A percentile compares a stretch with the other conserved stretches of the same genome.
Conservation (phyloP, 2,329 filamentous ascomycete species). For the Phoma herbarum region DNA sequence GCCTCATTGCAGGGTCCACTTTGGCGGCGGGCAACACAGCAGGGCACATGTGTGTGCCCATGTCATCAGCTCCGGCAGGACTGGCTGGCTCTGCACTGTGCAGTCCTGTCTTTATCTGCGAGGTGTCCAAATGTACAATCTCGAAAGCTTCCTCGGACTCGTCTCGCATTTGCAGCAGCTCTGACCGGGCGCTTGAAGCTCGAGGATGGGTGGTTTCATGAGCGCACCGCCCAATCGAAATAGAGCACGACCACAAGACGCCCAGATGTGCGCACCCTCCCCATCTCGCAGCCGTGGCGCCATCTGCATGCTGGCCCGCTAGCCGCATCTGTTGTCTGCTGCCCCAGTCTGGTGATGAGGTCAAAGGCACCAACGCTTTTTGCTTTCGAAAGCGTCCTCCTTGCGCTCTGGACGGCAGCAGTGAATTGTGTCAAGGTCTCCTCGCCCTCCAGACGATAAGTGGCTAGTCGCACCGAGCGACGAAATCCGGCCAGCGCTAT, state of each 20-base stretch:
- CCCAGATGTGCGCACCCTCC: constrained; percentile 9
- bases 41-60: constrained; percentile 6
- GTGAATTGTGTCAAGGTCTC: not conserved
- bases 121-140: not conserved
- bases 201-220: constrained; percentile 20
- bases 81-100: constrained; percentile 4
- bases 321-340: constrained; percentile 22
- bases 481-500: constrained; percentile 10
- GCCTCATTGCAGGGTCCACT: constrained; percentile 12
- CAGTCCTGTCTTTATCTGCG: not conserved
- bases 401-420: not conserved
- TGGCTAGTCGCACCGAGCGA: constrained; percentile 17
- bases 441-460: constrained; percentile 3
- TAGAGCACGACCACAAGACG: constrained; percentile 9
- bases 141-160: constrained; percentile 11
- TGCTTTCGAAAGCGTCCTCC: constrained; percentile 1
- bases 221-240: constrained; percentile 11
- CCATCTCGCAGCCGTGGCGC: constrained; percentile 22
- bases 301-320: constrained; percentile 21
- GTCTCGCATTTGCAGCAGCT: constrained; percentile 28
- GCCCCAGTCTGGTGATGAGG: constrained; percentile 25
- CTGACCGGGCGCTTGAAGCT: constrained; percentile 14
- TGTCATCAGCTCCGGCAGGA: constrained; percentile 10
- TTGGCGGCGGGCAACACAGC: constrained; percentile 4
- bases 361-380: constrained; percentile 10